Base-by-base conservation (phyloP, 2,329 filamentous ascomycete species). In the Clonostachys sp. region DNA sequence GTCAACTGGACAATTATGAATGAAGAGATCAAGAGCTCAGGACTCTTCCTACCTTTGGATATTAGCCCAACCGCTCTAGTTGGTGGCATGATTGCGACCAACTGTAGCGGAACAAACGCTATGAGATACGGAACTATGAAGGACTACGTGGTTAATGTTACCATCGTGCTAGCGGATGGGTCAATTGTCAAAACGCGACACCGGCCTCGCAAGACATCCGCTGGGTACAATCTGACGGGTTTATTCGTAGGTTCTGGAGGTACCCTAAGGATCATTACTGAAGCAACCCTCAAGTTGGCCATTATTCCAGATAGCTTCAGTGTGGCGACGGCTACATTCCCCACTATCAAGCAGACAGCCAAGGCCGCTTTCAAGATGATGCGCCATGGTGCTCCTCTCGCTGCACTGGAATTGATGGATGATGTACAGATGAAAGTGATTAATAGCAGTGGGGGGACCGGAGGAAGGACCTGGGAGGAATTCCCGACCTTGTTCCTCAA, bases 401-500 rank as follows among this genome's bases (percentile, higher is more conserved):
- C 83, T 33, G 86, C 85, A 1, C 68, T 85, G 17, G 82, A 85
- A 58, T 68, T 84, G 42, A 74, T 85, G 52, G 82, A 85, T 56
- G 80, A 83, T 44, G 75, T 77, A 12, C 81, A 84, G 57, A 85
- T 89, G 85, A 66, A 72, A 45, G 81, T 85, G 41, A 80, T 89
- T 55, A 89, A 89, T 59, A 70, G 75, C 30, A 62, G 64, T 30
- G 82, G 81, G 0, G 84, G 84, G 33, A 74, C 74, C 34, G 83
- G 81, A 0, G 75, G 63, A 4, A 61, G 73, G 20, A 71, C 70
- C 36, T 91, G 87, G 87, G 78, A 79, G 48, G 86, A 89, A 59
- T 68, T 70, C 0, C 84, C 87, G 0, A 90, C 87, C 0, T 69
- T 91, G 3, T 91, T 91, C 58, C 81, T 91, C 70, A 89, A 89